phyloP scores from a whole-genome alignment of 768 basidiomycete species.

The Gyrodon lividus region DNA sequence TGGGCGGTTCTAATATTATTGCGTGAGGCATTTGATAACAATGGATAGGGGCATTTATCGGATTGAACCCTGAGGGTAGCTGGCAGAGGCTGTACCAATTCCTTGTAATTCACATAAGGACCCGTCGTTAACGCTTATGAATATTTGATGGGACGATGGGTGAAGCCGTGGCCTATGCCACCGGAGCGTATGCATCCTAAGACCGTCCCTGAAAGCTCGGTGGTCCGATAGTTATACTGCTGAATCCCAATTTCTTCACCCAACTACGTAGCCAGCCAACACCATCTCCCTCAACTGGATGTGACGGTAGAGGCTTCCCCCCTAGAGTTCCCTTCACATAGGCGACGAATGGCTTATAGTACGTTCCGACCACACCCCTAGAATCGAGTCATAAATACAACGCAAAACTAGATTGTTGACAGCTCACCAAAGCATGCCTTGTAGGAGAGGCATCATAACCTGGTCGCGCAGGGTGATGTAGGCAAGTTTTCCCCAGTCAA shows the following conservation, averaged over 20 bases:
- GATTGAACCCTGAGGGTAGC: background rate
- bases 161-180: background rate
- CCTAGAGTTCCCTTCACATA: constrained; percentile 21
- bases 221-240: constrained; percentile 28
- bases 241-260: constrained; percentile 29
- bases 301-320: constrained; percentile 4
- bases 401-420: background rate
- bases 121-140: background rate
- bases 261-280: constrained; percentile 32
- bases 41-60: background rate
- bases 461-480: constrained; percentile 72
- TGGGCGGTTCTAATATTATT: background rate
- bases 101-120: background rate
- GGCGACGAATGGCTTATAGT: constrained; percentile 30
- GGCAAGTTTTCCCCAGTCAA: constrained; percentile 56
- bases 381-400: constrained; percentile 1
- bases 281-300: constrained; percentile 28
- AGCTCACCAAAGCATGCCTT: constrained; percentile 65
- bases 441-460: constrained; percentile 62
- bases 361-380: constrained; percentile 32
- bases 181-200: background rate
- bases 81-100: background rate
- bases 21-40: background rate
- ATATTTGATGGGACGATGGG: background rate
- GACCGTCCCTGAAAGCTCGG: constrained; percentile 16